Conservation (phyloP, 371 early-diverging fungal species). For the Zancudomyces culisetae region DNA sequence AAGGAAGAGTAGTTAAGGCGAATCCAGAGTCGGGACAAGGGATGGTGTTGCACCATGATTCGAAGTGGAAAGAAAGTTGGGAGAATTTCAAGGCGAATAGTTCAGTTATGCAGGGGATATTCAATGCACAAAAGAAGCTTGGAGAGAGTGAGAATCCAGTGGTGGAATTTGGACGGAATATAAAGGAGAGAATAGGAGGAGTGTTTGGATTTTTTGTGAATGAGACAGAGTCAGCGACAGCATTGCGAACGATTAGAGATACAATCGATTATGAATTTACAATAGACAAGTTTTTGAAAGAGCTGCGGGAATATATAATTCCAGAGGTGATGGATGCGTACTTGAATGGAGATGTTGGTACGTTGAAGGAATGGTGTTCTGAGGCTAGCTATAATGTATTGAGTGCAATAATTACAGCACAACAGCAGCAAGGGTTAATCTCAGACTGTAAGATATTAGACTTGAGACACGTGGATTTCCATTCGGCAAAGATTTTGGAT, state of each 20-base stretch:
- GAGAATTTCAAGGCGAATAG: slow-evolving; percentile 74
- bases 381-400: slow-evolving; percentile 83
- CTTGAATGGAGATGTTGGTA: slow-evolving; percentile 58
- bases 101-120: slow-evolving; percentile 67
- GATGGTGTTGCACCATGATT: slow-evolving; percentile 78
- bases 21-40: slow-evolving; percentile 52
- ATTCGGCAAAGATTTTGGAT: slow-evolving; percentile 68
- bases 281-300: slow-evolving; percentile 69
- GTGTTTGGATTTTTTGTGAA: slow-evolving; percentile 59
- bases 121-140: slow-evolving; percentile 51
- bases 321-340: slow-evolving; percentile 96
- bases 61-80: slow-evolving; percentile 84
- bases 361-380: slow-evolving; percentile 79
- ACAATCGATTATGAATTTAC: slow-evolving; percentile 72
- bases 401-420: slow-evolving; percentile 65
- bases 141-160: slow-evolving; percentile 83
- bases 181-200: slow-evolving; percentile 54
- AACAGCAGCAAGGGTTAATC: slow-evolving; percentile 65
- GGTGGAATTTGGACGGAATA: slow-evolving; percentile 58
- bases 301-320: slow-evolving; percentile 73
- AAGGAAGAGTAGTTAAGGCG: slow-evolving; percentile 10
- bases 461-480: slow-evolving; percentile 70
- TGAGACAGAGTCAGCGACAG: slow-evolving; percentile 85
- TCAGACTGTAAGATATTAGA: slow-evolving; percentile 88
- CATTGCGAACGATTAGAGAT: slow-evolving; percentile 59